These are phyloP conservation scores for Solanum habrochaites DNA, from an alignment of 257 asterid genomes.

Conservation along the genomic window DNA sequence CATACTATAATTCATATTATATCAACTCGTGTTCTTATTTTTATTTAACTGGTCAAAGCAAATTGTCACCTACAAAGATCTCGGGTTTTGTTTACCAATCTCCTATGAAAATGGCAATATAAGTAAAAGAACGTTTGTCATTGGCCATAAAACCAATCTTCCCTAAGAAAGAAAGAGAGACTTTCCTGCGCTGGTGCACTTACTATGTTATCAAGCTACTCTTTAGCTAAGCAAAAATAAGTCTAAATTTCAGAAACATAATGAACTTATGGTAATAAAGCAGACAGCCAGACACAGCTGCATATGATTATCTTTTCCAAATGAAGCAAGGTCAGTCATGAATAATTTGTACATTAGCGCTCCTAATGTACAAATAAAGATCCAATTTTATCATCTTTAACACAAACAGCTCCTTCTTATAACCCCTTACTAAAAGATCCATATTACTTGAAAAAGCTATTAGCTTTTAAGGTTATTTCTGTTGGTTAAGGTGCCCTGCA, in stretches of 20 bases:
- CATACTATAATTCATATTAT: not conserved
- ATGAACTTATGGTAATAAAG: not conserved
- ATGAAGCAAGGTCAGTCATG: not conserved
- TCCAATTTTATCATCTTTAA: not conserved
- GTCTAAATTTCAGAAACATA: not conserved
- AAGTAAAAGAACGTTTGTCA: not conserved
- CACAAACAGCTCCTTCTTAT: not conserved
- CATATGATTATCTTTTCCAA: not conserved
- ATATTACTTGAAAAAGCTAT: not conserved
- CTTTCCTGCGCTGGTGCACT: not conserved
- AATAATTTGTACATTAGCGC: not conserved
- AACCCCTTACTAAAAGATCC: not conserved
- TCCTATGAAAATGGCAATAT: not conserved
- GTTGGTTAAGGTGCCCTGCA: not conserved
- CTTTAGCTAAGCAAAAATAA: not conserved
- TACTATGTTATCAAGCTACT: not conserved
- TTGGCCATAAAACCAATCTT: not conserved
- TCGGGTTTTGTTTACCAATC: not conserved
- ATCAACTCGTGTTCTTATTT: not conserved
- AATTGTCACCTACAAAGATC: not conserved
- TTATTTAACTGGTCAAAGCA: not conserved
- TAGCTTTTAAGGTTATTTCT: not conserved
- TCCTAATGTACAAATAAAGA: not conserved
- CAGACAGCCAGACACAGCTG: not conserved
- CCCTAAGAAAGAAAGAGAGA: not conserved